Evolutionary conservation across 139 green algal genomes (phyloP), one percentile per base, ranked within the genome.

Genomic region (Coccomyxa sp.): DNA sequence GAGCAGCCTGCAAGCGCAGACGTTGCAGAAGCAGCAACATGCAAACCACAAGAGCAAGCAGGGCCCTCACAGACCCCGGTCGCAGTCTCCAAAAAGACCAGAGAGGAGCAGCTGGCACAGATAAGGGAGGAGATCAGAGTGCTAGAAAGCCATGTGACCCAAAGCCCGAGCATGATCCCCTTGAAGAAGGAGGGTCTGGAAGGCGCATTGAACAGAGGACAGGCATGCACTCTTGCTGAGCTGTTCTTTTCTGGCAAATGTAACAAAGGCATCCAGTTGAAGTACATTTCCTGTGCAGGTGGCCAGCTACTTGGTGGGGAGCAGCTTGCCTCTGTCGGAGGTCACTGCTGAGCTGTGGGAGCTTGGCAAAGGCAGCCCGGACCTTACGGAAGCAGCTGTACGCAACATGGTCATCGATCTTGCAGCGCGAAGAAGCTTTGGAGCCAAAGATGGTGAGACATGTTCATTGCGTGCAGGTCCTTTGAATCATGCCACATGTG

Each of bases 341-440:
- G 85, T 92, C 74, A 79, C 88, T 31, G 79, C 32, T 7, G 71
- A 76, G 23, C 86, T 94, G 82, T 82, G 74, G 82, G 78, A 88
- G 58, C 27, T 88, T 45, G 84, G 90, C 4, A 66, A 85, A 14
- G 82, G 80, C 67, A 78, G 58, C 51, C 38, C 78, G 7, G 77
- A 80, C 0, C 14, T 91, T 28, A 85, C 79, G 23, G 77, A 90
- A 30, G 75, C 82, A 13, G 77, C 88, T 28, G 58, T 90, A 27
- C 27, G 63, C 15, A 84, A 81, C 63, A 75, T 63, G 27, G 77
- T 87, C 32, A 77, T 94, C 32, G 91, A 96, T 38, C 71, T 96
- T 59, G 93, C 93, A 15, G 59, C 84, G 14, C 85, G 92, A 30
- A 94, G 89, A 85, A 90, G 85, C 84, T 94, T 90, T 79, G 86